These are phyloP conservation scores for Ophiocordyceps sinensis DNA, from an alignment of 2,329 filamentous ascomycete species.

Conservation along the genomic window DNA sequence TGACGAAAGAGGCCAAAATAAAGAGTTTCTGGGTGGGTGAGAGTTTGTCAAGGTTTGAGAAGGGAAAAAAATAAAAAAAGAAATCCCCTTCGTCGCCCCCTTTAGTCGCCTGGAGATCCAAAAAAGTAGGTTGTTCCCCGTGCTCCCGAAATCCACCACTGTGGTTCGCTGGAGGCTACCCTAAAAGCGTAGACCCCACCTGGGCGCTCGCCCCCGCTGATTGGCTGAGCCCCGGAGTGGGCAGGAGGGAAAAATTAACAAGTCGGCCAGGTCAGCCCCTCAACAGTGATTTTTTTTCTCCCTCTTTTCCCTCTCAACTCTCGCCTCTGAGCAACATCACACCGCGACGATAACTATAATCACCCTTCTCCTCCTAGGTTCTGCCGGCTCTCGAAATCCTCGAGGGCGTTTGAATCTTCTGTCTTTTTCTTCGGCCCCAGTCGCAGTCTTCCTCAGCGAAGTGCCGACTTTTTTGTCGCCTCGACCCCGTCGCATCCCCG, in stretches of 20 bases:
- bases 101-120: not conserved
- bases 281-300: constrained; percentile 21
- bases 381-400: constrained; percentile 24
- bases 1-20: not conserved
- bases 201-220: constrained; percentile 3
- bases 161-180: constrained; percentile 6
- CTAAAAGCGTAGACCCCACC: constrained; percentile 8
- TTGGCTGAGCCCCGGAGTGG: constrained; percentile 6
- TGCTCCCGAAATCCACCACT: constrained; percentile 1
- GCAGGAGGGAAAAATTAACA: constrained; percentile 18
- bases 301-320: constrained; percentile 8
- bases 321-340: constrained; percentile 16
- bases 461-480: constrained; percentile 20
- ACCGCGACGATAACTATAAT: constrained; percentile 18
- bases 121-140: not conserved
- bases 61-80: not conserved
- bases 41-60: too few species aligned
- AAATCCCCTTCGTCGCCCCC: not conserved
- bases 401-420: constrained; percentile 36
- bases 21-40: too few species aligned
- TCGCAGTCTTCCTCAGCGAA: constrained; percentile 19
- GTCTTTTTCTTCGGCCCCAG: constrained; percentile 12
- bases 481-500: constrained; percentile 16
- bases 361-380: constrained; percentile 24
- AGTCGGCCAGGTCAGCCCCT: constrained; percentile 22